These are phyloP conservation scores for Chalaropsis thielavioides DNA, from an alignment of 2,329 filamentous ascomycete genomes.

Conservation along the genomic window DNA sequence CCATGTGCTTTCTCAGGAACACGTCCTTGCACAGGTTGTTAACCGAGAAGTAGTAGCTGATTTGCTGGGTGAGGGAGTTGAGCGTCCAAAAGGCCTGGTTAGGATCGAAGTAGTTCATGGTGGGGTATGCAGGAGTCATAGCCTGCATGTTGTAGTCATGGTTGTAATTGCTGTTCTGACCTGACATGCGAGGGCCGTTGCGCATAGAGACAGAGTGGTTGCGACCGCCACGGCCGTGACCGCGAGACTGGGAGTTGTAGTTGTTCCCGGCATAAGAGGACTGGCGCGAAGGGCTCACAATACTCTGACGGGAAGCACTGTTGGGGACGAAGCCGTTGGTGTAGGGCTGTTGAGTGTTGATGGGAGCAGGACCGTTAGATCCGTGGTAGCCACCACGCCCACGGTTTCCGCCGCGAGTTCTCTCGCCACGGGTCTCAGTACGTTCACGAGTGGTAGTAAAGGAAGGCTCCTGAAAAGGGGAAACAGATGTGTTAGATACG, in stretches of 20 bases:
- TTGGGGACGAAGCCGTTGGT: constrained; percentile 9
- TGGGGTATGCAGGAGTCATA: constrained; percentile 25
- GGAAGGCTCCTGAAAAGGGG: constrained; percentile 10
- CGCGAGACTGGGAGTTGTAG: constrained; percentile 13
- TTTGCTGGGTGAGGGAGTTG: constrained; percentile 32
- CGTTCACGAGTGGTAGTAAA: constrained; percentile 16
- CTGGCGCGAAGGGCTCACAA: constrained; percentile 17
- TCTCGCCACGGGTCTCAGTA: constrained; percentile 29
- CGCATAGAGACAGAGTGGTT: constrained; percentile 30
- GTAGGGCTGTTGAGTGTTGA: constrained; percentile 15
- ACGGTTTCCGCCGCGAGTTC: constrained; percentile 32
- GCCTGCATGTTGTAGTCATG: constrained; percentile 31
- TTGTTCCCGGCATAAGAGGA: constrained; percentile 15
- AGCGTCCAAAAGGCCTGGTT: constrained; percentile 25
- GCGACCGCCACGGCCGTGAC: constrained; percentile 16
- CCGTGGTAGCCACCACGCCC: constrained; percentile 32
- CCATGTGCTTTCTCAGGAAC: constrained; percentile 82
- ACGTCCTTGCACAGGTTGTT: constrained; percentile 91
- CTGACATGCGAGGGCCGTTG: constrained; percentile 22
- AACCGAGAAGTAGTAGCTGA: constrained; percentile 94
- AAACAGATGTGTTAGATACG: not conserved
- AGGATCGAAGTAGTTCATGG: constrained; percentile 18
- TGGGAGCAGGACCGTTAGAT: constrained; percentile 22
- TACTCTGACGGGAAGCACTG: constrained; percentile 13
- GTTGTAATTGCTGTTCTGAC: constrained; percentile 12